Percentiles rank a stretch among this genome's conserved stretches.
Conservation (phyloP, 805 yeast species). For the Starmerella riodocensis region DNA sequence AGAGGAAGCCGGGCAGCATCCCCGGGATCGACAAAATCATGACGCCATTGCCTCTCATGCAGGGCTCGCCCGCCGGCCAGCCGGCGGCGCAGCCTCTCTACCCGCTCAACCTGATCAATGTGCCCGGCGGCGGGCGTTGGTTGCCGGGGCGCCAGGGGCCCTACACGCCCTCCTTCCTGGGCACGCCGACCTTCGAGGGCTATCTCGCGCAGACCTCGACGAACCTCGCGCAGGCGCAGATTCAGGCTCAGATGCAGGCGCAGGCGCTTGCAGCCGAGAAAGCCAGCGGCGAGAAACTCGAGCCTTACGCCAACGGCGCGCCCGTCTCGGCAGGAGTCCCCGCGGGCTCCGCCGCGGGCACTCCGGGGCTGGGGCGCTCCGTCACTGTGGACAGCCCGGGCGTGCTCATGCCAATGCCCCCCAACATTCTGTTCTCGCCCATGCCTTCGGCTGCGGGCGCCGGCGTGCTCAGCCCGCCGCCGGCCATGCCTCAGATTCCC, state of each 20-base stretch:
- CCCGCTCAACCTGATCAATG: slow-evolving; percentile 1
- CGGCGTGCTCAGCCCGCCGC: background rate
- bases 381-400: slow-evolving; percentile 12
- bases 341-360: too few relatives aligned
- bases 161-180: slow-evolving; percentile 9
- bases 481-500: too few relatives aligned
- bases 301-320: too few relatives aligned
- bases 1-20: slow-evolving; percentile 2
- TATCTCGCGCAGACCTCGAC: background rate
- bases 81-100: background rate
- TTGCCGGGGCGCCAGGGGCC: slow-evolving; percentile 5
- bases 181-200: slow-evolving; percentile 3
- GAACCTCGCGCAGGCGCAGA: background rate
- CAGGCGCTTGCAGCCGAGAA: background rate
- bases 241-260: slow-evolving; percentile 3
- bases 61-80: background rate
- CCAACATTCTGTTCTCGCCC: background rate
- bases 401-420: slow-evolving; percentile 7
- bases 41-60: slow-evolving; percentile 15
- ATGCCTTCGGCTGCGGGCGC: background rate
- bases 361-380: background rate
- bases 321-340: too few relatives aligned
- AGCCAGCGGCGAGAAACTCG: too few relatives aligned
- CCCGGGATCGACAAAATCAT: slow-evolving; percentile 14
- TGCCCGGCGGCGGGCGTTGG: slow-evolving; percentile 8